A percentile compares a stretch with the other conserved stretches of the same genome.
phyloP scores from a whole-genome alignment of 257 asterid species.

The Ligustrum vulgare region DNA sequence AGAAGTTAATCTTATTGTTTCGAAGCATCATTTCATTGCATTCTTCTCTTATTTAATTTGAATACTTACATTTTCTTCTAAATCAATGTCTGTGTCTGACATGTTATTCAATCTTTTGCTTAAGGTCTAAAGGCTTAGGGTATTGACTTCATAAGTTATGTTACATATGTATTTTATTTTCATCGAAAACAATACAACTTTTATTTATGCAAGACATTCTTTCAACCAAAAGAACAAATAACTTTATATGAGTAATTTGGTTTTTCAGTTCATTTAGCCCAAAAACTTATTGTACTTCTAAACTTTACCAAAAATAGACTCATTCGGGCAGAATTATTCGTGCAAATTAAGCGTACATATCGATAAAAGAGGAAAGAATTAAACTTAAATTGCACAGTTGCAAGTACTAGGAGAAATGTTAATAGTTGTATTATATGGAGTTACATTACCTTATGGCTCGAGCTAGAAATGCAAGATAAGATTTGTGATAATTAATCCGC shows the following conservation, averaged over 20 bases:
- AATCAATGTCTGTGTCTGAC: neutral
- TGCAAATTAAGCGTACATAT: neutral
- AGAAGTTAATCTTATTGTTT: too few species aligned
- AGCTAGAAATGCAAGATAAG: conserved; percentile 63
- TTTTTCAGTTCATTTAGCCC: neutral
- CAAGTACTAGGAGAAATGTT: neutral
- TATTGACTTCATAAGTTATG: neutral
- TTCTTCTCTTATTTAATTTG: neutral
- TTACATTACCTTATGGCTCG: conserved; percentile 56
- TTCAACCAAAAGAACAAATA: neutral
- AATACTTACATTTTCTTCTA: neutral
- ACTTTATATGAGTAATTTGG: neutral
- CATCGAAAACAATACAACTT: neutral
- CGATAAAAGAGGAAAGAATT: neutral
- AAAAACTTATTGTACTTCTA: neutral
- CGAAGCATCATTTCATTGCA: too few species aligned
- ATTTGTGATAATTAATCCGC: conserved; percentile 50
- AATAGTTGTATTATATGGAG: neutral
- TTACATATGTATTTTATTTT: too few species aligned
- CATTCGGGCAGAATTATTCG: neutral
- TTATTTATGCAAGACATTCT: neutral
- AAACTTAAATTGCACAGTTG: neutral
- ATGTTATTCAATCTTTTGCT: neutral
- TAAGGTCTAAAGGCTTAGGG: neutral
- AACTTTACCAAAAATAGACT: neutral